Evolutionary conservation across 148 eudicot species (phyloP).

Genomic region (Rhododendron williamsianum): DNA sequence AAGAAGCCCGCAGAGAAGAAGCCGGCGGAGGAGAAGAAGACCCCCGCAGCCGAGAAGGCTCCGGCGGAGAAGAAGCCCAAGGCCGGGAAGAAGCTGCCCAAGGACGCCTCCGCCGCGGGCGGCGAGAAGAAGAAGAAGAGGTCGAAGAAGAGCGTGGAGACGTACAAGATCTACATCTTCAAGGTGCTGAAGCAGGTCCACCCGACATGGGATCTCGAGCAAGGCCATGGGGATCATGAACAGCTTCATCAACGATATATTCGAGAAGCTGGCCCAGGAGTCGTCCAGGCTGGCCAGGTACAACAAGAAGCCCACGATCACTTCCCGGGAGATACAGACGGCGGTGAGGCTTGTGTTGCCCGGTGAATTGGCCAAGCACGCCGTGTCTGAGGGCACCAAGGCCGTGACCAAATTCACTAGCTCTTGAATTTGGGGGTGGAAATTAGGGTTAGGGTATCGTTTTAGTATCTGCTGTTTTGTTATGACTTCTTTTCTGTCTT

Average conservation of each 20-base stretch:
- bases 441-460: background rate
- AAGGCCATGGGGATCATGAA: conserved; percentile 43
- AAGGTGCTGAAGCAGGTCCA: conserved; percentile 37
- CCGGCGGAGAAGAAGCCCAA: conserved; percentile 32
- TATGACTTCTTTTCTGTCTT: background rate
- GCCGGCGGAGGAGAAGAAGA: conserved; percentile 36
- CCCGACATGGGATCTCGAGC: conserved; percentile 35
- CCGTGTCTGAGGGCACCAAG: conserved; percentile 17
- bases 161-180: conserved; percentile 42
- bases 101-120: conserved; percentile 31
- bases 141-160: conserved; percentile 29
- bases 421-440: conserved; percentile 8
- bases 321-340: conserved; percentile 32
- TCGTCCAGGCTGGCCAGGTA: conserved; percentile 22
- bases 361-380: conserved; percentile 14
- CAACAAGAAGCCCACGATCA: conserved; percentile 36
- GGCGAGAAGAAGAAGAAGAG: conserved; percentile 36
- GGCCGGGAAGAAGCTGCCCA: conserved; percentile 57
- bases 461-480: background rate
- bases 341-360: conserved; percentile 14
- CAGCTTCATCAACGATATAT: conserved; percentile 39
- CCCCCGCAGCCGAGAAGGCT: conserved; percentile 5
- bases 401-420: conserved; percentile 17
- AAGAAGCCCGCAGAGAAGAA: conserved; percentile 28
- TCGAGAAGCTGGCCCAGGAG: conserved; percentile 32